These are phyloP conservation scores for Limtongia smithiae DNA, from an alignment of 805 yeast genomes.

Conservation along the genomic window DNA sequence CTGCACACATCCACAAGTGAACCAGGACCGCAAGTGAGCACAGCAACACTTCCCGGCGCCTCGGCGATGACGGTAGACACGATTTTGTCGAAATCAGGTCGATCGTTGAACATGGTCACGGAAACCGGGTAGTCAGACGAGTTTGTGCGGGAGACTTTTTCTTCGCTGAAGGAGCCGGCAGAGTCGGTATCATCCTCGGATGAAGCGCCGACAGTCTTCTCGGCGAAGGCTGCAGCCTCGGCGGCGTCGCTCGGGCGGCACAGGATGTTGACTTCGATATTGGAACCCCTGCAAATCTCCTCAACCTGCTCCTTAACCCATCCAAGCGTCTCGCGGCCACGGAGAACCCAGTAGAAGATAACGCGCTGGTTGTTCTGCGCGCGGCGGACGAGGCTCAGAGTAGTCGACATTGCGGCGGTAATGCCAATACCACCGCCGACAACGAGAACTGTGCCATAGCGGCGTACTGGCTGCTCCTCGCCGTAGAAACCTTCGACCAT, in stretches of 20 bases:
- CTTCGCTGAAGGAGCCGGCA: conserved; percentile 1
- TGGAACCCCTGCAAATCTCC: conserved; percentile 3
- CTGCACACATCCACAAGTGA: conserved; percentile 19
- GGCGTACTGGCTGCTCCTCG: conserved; percentile 44
- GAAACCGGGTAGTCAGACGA: too few relatives aligned
- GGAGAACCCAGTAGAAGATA: conserved; percentile 6
- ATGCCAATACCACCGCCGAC: conserved; percentile 54
- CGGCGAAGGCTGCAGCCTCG: conserved; percentile 43
- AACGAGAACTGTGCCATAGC: conserved; percentile 47
- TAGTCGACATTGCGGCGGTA: conserved; percentile 8
- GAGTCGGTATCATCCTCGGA: not conserved
- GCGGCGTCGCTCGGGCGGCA: conserved; percentile 1
- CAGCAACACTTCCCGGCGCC: conserved; percentile 19
- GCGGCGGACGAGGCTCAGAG: not conserved
- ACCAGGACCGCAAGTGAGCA: conserved; percentile 23
- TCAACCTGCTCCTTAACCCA: conserved; percentile 12
- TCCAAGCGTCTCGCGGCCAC: not conserved
- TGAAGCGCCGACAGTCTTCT: not conserved
- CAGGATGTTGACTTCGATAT: conserved; percentile 6
- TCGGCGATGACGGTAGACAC: conserved; percentile 6
- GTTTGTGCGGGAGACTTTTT: not conserved
- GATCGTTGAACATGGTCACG: conserved; percentile 4
- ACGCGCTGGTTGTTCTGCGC: conserved; percentile 4
- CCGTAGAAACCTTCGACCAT: conserved; percentile 67
- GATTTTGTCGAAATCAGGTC: conserved; percentile 8